Percentiles rank a stretch among this genome's conserved stretches.
These are phyloP conservation scores for Tetracladium maxilliforme DNA, from an alignment of 2,329 filamentous ascomycete species.

Conservation along the genomic window DNA sequence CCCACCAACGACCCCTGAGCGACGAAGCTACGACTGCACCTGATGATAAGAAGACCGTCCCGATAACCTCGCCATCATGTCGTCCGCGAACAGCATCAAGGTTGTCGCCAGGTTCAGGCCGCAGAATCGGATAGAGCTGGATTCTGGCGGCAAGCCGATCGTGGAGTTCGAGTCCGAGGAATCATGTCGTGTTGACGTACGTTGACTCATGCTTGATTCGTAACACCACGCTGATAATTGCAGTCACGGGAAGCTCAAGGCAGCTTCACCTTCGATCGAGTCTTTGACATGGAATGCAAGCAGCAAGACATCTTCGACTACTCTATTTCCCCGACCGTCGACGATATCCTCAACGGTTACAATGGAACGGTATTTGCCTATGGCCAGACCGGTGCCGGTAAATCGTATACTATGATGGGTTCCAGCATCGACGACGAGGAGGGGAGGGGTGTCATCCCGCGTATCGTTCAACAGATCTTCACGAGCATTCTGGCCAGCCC, in stretches of 20 bases:
- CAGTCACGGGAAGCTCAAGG: slow-evolving; percentile 74
- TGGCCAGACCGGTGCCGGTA: slow-evolving; percentile 94
- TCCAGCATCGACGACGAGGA: slow-evolving; percentile 83
- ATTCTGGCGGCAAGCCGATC: slow-evolving; percentile 81
- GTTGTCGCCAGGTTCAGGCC: slow-evolving; percentile 96
- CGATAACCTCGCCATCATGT: slow-evolving; percentile 16
- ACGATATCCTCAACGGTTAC: slow-evolving; percentile 97
- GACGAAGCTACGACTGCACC: no score
- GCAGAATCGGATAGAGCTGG: slow-evolving; percentile 88
- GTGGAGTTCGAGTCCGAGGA: slow-evolving; percentile 81
- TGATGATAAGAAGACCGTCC: no score
- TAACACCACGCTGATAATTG: slow-evolving; percentile 3
- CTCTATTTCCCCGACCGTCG: slow-evolving; percentile 88
- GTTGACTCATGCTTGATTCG: slow-evolving; percentile 14
- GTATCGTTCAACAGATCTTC: slow-evolving; percentile 96
- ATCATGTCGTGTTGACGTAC: slow-evolving; percentile 73
- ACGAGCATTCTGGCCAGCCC: slow-evolving; percentile 85
- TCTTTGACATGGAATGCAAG: slow-evolving; percentile 86
- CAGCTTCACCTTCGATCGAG: slow-evolving; percentile 90
- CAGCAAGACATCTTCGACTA: slow-evolving; percentile 96
- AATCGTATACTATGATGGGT: slow-evolving; percentile 99
- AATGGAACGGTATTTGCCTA: slow-evolving; percentile 99
- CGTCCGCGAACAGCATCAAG: slow-evolving; percentile 51
- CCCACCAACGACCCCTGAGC: no score
- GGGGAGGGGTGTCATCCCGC: slow-evolving; percentile 85